Base-by-base conservation (phyloP, 805 yeast genomes). In the Myxozyma mucilagina region DNA sequence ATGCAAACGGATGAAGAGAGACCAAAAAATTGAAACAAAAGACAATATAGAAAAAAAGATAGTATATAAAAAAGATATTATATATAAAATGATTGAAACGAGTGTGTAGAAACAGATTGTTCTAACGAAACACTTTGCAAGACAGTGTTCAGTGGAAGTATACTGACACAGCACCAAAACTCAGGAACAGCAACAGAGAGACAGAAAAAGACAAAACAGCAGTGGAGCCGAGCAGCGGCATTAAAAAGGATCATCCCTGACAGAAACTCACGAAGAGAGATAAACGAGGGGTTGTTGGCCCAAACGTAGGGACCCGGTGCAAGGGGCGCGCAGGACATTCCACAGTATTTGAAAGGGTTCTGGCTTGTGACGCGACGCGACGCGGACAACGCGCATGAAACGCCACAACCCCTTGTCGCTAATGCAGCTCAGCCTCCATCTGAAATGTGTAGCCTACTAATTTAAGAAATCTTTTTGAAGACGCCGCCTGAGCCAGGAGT, bases 271-370 rank as follows among this genome's bases (percentile, higher is more conserved):
- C 41, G 13, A n/a, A 38, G 41, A 38, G 4, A 38, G 34, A 44
- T 32, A 24, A 4, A 24, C n/a, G n/a, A 24, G n/a, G 32, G 43
- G 16, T 32, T 38, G 31, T 35, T 11, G 36, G 36, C 54, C 54
- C 54, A 38, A 31, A 38, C 45, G 43, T 45, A 50, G 54, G 45
- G 36, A 50, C 54, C 45, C 29, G 38, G 47, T 36, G 45, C 45
- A 50, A 50, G 54, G 54, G 54, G 54, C 34, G 3, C n/a, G 18
- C 13, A 16, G 45, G 45, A 32, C 54, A 50, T 50, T 50, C 54
- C 54, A 39, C 47, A 50, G 13, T n/a, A 10, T 38, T 20, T 36
- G 20, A 20, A 24, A 24, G 29, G 29, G 29, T 24, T 32, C 18
- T 32, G 2, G 41, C n/a, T 5, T n/a, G 16, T 38, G n/a, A 13